phyloP scores from a whole-genome alignment of 78 protist species.

The Dictyostelium capitatum region DNA sequence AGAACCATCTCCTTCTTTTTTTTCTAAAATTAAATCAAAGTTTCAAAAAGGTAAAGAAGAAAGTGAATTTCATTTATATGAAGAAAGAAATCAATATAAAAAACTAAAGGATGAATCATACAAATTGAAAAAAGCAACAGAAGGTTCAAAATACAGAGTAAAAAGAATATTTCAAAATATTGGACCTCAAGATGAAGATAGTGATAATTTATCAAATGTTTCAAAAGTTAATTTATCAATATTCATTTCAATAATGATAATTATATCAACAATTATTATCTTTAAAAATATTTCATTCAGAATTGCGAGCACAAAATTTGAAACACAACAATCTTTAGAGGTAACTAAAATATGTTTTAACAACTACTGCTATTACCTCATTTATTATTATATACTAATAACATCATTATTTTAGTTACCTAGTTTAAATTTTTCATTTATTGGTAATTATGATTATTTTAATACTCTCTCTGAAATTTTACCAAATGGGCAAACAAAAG shows the following conservation, averaged over 20 bases:
- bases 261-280: neutral
- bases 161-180: neutral
- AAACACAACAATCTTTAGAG: neutral
- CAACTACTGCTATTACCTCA: too few species aligned
- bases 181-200: neutral
- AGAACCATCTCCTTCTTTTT: neutral
- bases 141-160: neutral
- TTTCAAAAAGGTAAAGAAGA: neutral
- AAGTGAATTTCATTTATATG: neutral
- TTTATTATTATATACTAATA: too few species aligned
- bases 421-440: neutral
- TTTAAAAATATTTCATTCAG: neutral
- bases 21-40: neutral
- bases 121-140: neutral
- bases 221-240: neutral
- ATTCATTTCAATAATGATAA: neutral
- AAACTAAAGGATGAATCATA: neutral
- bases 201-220: neutral
- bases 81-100: neutral
- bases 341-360: too few species aligned
- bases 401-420: neutral
- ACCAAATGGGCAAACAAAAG: neutral
- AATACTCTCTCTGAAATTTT: neutral
- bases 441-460: neutral
- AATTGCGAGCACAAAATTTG: neutral